Conservation (phyloP, 2,329 filamentous ascomycete species). For the Sporothrix humicola region DNA sequence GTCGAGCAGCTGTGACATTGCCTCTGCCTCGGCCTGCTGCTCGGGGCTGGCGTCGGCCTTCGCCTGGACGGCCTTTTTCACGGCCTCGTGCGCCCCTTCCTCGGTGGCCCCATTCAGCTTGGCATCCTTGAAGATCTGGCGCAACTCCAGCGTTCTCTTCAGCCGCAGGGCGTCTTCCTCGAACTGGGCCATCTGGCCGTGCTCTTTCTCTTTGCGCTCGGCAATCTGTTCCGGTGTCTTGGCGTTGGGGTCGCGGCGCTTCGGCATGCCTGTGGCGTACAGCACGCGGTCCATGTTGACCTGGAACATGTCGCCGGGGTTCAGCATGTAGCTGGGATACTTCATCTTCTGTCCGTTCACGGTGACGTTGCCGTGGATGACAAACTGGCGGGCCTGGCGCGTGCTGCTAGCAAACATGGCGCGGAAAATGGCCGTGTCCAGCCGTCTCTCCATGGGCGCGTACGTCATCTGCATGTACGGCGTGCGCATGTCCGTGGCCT, state of each 20-base stretch:
- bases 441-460: constrained; percentile 83
- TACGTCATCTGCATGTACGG: constrained; percentile 98
- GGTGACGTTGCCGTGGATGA: constrained; percentile 88
- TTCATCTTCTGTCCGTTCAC: constrained; percentile 93
- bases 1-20: constrained; percentile 33
- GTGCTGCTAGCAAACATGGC: constrained; percentile 93
- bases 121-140: too few relatives aligned
- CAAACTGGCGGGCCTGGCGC: constrained; percentile 91
- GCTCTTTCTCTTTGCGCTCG: constrained; percentile 31
- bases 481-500: constrained; percentile 55
- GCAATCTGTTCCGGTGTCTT: too few relatives aligned
- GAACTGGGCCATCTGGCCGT: constrained; percentile 33
- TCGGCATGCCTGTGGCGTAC: constrained; percentile 80
- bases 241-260: constrained; percentile 49
- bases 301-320: constrained; percentile 98
- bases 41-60: constrained; percentile 9
- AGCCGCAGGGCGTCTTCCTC: constrained; percentile 37
- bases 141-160: too few relatives aligned
- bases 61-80: constrained; percentile 36
- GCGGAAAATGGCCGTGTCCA: constrained; percentile 94
- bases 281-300: constrained; percentile 89
- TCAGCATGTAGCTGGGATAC: constrained; percentile 87
- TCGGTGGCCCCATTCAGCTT: too few relatives aligned
- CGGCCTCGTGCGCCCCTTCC: constrained; percentile 43
- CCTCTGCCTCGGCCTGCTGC: constrained; percentile 38